Evolutionary conservation across 2,329 filamentous ascomycete genomes (phyloP).

Genomic region (Penicillium brasilianum): DNA sequence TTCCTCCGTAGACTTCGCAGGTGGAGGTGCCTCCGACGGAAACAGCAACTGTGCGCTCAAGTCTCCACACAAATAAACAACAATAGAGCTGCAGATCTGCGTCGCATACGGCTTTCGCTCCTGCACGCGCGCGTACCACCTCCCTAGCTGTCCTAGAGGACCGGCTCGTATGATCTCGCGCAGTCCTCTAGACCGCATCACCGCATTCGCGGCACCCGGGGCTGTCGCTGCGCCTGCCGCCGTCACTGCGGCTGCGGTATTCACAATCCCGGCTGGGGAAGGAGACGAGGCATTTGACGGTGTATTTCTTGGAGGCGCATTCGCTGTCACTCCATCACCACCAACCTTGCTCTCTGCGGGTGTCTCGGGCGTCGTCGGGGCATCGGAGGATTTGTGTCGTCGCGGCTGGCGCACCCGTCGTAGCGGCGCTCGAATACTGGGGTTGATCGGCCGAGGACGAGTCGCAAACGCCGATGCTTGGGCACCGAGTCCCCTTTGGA

Average conservation of each 20-base stretch:
- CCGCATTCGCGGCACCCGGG: constrained; percentile 22
- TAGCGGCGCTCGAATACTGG: constrained; percentile 20
- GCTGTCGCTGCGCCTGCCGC: constrained; percentile 32
- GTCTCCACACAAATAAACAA: constrained; percentile 81
- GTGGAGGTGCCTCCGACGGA: constrained; percentile 39
- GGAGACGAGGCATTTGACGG: constrained; percentile 5
- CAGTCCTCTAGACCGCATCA: constrained; percentile 32
- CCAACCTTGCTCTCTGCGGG: not conserved
- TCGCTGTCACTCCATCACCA: constrained; percentile 9
- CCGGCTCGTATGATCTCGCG: constrained; percentile 38
- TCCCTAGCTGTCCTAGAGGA: constrained; percentile 42
- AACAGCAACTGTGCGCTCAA: constrained; percentile 75
- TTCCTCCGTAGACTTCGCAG: constrained; percentile 49
- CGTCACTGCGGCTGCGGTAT: constrained; percentile 25
- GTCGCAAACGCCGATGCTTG: constrained; percentile 18
- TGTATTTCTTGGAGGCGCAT: constrained; percentile 5
- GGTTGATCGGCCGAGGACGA: constrained; percentile 21
- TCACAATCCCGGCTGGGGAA: constrained; percentile 10
- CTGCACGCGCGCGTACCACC: constrained; percentile 71
- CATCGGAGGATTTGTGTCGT: constrained; percentile 24
- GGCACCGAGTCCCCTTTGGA: constrained; percentile 21
- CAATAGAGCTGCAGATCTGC: constrained; percentile 74
- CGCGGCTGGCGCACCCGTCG: constrained; percentile 27
- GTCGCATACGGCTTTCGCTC: constrained; percentile 75
- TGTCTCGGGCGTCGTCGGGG: constrained; percentile 18